phyloP scores from a whole-genome alignment of 805 yeast genomes.

The Cyberlindnera xishuangbannaensis region DNA sequence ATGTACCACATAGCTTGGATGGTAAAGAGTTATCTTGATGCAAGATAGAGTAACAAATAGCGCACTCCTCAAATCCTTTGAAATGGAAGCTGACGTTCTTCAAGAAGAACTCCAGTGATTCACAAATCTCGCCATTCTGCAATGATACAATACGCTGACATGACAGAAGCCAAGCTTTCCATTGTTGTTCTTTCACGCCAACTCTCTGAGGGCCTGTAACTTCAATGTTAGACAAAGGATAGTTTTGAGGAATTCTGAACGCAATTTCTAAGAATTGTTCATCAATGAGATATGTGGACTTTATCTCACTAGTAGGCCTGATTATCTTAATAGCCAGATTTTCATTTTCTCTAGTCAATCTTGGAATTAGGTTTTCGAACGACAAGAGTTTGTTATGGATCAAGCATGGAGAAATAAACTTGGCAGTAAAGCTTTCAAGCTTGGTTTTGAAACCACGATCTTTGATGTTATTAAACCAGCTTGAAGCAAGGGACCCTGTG shows the following conservation, averaged over 20 bases:
- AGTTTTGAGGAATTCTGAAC: conserved; percentile 64
- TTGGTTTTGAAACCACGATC: conserved; percentile 56
- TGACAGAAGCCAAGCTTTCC: conserved; percentile 93
- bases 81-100: conserved; percentile 79
- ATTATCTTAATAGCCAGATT: conserved; percentile 55
- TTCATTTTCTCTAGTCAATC: conserved; percentile 30
- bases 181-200: conserved; percentile 87
- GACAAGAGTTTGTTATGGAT: conserved; percentile 50
- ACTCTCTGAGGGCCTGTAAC: conserved; percentile 75
- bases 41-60: conserved; percentile 88
- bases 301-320: conserved; percentile 58
- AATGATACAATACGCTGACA: conserved; percentile 77
- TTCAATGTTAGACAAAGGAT: conserved; percentile 69
- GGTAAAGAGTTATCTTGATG: conserved; percentile 88
- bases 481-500: conserved; percentile 52
- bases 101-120: conserved; percentile 35
- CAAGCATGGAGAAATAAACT: conserved; percentile 57
- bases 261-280: conserved; percentile 82
- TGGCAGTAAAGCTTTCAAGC: conserved; percentile 58
- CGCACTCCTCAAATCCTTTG: conserved; percentile 94
- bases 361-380: conserved; percentile 38
- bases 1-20: conserved; percentile 79
- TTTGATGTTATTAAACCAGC: conserved; percentile 68
- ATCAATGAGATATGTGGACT: conserved; percentile 70
- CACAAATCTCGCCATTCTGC: conserved; percentile 58